Evolutionary conservation across 768 basidiomycete genomes (phyloP).

Genomic region (Boletus subcaerulescens): DNA sequence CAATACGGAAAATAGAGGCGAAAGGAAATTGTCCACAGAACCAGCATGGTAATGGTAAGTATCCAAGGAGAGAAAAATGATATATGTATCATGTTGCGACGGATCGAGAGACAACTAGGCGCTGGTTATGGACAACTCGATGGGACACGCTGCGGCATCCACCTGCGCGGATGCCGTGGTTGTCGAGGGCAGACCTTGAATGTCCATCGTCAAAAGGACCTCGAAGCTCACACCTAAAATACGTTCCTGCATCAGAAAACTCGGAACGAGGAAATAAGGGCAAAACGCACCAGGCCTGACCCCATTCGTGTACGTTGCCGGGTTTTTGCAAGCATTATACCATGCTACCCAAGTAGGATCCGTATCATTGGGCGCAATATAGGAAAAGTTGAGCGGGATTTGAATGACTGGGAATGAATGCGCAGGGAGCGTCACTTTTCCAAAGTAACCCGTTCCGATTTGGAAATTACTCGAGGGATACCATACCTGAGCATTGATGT

Average conservation of each 20-base stretch:
- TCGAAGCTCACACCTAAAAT: slow-evolving; percentile 55
- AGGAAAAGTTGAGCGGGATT: slow-evolving; percentile 82
- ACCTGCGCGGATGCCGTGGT: slow-evolving; percentile 55
- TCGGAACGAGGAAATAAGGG: not conserved
- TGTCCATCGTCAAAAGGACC: slow-evolving; percentile 62
- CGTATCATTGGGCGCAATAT: slow-evolving; percentile 71
- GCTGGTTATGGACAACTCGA: slow-evolving; percentile 56
- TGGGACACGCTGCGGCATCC: slow-evolving; percentile 63
- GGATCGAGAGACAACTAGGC: slow-evolving; percentile 32
- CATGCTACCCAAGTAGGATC: slow-evolving; percentile 83
- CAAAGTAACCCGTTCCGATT: slow-evolving; percentile 67
- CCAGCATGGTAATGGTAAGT: slow-evolving; percentile 3
- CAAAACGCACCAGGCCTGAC: slow-evolving; percentile 55
- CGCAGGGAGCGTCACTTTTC: slow-evolving; percentile 58
- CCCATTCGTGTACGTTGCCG: slow-evolving; percentile 44
- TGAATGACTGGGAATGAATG: slow-evolving; percentile 61
- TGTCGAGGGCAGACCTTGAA: slow-evolving; percentile 61
- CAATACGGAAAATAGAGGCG: not conserved
- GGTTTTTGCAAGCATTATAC: slow-evolving; percentile 76
- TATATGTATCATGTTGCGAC: not conserved
- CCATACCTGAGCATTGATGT: slow-evolving; percentile 63
- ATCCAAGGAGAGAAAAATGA: slow-evolving; percentile 5
- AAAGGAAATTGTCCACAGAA: slow-evolving; percentile 11
- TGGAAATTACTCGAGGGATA: slow-evolving; percentile 63
- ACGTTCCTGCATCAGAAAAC: slow-evolving; percentile 5